Evolutionary conservation across 2,329 filamentous ascomycete genomes (phyloP), one percentile per base, ranked within the genome.

Genomic region (Aureobasidium zeae): DNA sequence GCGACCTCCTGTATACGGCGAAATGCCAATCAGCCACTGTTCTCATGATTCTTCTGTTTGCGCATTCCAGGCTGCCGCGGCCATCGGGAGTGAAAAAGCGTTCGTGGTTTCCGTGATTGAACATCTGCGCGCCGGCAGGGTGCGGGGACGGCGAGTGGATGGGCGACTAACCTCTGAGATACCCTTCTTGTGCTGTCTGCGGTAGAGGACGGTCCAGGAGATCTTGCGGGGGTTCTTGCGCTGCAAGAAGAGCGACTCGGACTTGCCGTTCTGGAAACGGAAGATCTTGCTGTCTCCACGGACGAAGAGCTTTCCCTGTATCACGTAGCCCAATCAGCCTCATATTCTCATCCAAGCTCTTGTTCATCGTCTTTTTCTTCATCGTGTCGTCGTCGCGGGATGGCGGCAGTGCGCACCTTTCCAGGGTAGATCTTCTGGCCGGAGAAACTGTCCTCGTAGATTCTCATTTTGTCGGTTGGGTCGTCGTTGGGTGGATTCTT

Each of bases 191-290:
- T 95, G 89, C 76, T 94, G 86, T 73, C 89, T 85, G 71, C 91
- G 83, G 86, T 86, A 98, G 55, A 98, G 85, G 63, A 88, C 82
- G 58, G 91, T 98, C 91, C 91, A 98, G 60, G 89, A 82, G 72
- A 98, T 96, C 70, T 89, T 87, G 72, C 91, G 89, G 69, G 91
- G 91, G 82, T 98, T 98, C 86, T 98, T 98, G 79, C 91, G 89
- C 81, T 98, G 91, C 62, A 96, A 86, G 82, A 98, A 98, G 59
- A 98, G 86, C 59, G 87, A 94, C 77, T 98, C 91, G 73, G 86
- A 89, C 78, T 98, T 98, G 77, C 91, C 87, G 75, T 94, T 95
- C 75, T 94, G 87, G 85, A 98, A 98, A 69, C 91, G 88, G 85
- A 98, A 98, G 79, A 96, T 81, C 80, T 96, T 98, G 87, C 85